phyloP scores from a whole-genome alignment of 495 filamentous ascomycete genomes.

The Amphirosellinia nigrospora region DNA sequence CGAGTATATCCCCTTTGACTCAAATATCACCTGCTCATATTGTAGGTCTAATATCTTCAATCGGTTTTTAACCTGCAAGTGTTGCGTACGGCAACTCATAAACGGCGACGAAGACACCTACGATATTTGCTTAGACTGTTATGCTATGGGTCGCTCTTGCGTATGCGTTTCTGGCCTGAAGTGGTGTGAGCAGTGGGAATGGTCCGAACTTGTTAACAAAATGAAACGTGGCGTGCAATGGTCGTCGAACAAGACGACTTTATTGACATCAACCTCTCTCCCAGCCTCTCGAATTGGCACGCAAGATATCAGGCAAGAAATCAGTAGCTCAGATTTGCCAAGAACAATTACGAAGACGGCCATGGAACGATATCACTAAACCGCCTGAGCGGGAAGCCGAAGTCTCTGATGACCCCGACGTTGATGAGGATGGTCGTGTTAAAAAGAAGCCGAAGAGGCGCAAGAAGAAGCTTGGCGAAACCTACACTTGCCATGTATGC shows the following conservation, averaged over 20 bases:
- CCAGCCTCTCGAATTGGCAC: conserved; percentile 69
- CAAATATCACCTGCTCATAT: conserved; percentile 92
- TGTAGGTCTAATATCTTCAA: conserved; percentile 98
- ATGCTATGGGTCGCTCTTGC: conserved; percentile 91
- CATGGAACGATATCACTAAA: conserved; percentile 64
- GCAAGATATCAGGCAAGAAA: conserved; percentile 67
- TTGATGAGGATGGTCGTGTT: conserved; percentile 58
- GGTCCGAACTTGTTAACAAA: conserved; percentile 75
- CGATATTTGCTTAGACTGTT: conserved; percentile 97
- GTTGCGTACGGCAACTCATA: conserved; percentile 66
- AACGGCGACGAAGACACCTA: conserved; percentile 77
- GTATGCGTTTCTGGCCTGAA: conserved; percentile 79
- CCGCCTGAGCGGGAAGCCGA: conserved; percentile 47
- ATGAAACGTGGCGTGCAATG: conserved; percentile 81
- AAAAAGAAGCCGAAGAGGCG: conserved; percentile 53
- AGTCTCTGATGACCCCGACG: conserved; percentile 50
- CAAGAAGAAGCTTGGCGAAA: conserved; percentile 52
- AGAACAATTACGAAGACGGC: conserved; percentile 76
- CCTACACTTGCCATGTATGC: conserved; percentile 81
- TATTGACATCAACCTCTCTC: conserved; percentile 63
- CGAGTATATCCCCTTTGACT: conserved; percentile 78
- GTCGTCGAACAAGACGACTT: conserved; percentile 71
- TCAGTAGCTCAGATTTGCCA: conserved; percentile 89
- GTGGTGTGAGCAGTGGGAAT: conserved; percentile 93
- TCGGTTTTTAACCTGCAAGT: conserved; percentile 88